Conservation (phyloP, 345 rosid genomes). For the Brassica incana region DNA sequence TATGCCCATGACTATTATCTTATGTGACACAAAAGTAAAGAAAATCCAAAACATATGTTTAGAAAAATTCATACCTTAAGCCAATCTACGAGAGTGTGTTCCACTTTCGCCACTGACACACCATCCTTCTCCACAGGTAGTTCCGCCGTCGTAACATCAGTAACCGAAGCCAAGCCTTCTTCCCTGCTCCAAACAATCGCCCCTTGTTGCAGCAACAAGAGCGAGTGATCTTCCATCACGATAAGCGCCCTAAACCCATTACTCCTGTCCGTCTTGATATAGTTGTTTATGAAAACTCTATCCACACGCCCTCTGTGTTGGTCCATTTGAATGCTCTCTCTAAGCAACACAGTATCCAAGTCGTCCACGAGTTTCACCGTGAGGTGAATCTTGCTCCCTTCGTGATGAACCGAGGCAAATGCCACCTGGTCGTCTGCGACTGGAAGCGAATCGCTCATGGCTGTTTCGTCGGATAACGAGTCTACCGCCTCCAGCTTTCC, state of each 20-base stretch:
- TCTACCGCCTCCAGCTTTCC: constrained; percentile 73
- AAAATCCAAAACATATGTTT: not conserved
- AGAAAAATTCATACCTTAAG: constrained; percentile 62
- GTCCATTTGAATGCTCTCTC: constrained; percentile 72
- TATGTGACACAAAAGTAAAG: too few species aligned
- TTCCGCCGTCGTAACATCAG: constrained; percentile 83
- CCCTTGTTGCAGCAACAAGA: constrained; percentile 88
- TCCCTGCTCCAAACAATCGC: constrained; percentile 95
- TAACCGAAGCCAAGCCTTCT: constrained; percentile 87
- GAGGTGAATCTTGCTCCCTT: constrained; percentile 61
- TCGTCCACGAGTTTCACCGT: constrained; percentile 63
- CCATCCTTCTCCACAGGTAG: constrained; percentile 87
- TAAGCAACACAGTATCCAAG: constrained; percentile 70
- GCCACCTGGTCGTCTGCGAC: constrained; percentile 64
- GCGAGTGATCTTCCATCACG: constrained; percentile 98
- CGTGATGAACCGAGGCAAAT: constrained; percentile 73
- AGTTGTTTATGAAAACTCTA: constrained; percentile 90
- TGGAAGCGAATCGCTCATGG: constrained; percentile 75
- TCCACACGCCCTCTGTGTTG: constrained; percentile 69
- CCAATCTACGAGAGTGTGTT: constrained; percentile 93
- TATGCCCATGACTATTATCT: too few species aligned
- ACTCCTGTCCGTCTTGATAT: constrained; percentile 83
- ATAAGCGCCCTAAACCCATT: constrained; percentile 95
- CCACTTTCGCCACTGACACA: constrained; percentile 93
- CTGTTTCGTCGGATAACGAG: constrained; percentile 54